These are phyloP conservation scores for Inga oerstediana DNA, from an alignment of 306 rosid genomes.

Conservation along the genomic window DNA sequence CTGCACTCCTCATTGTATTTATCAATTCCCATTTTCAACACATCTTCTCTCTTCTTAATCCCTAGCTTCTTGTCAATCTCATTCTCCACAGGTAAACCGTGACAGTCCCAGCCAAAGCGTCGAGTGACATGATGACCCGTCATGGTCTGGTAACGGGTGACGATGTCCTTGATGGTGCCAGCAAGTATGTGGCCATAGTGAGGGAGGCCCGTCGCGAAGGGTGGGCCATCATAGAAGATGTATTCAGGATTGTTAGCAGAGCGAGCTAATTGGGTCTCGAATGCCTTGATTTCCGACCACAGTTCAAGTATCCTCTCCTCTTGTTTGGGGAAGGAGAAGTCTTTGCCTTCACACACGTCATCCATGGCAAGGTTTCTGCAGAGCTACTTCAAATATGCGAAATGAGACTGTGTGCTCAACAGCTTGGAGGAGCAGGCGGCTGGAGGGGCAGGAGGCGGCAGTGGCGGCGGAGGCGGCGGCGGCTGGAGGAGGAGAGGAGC, in stretches of 20 bases:
- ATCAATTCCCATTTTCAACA: constrained; percentile 71
- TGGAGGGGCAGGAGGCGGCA: too few relatives aligned
- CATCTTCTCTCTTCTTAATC: constrained; percentile 77
- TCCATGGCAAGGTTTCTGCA: constrained; percentile 52
- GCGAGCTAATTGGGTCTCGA: constrained; percentile 69
- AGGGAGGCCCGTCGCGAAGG: constrained; percentile 97
- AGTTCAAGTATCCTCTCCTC: constrained; percentile 70
- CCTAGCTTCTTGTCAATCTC: constrained; percentile 81
- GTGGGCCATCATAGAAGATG: constrained; percentile 95
- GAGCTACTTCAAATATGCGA: neutral
- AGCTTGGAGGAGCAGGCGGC: too few relatives aligned
- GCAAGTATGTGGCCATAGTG: constrained; percentile 98
- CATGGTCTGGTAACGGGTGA: constrained; percentile 88
- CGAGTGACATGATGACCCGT: constrained; percentile 92
- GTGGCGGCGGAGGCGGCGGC: too few relatives aligned
- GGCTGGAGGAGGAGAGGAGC: too few relatives aligned
- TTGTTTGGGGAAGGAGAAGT: constrained; percentile 74
- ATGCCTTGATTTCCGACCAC: constrained; percentile 79
- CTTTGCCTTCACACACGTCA: constrained; percentile 87
- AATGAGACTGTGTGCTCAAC: neutral
- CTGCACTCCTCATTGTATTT: constrained; percentile 89
- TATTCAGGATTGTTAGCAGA: constrained; percentile 70
- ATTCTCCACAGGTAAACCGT: constrained; percentile 89
- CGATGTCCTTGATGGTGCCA: constrained; percentile 93
- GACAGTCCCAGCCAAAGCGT: constrained; percentile 99